These are phyloP conservation scores for Phytophthora podocarpi DNA, from an alignment of 352 stramenopile genomes.

Conservation along the genomic window DNA sequence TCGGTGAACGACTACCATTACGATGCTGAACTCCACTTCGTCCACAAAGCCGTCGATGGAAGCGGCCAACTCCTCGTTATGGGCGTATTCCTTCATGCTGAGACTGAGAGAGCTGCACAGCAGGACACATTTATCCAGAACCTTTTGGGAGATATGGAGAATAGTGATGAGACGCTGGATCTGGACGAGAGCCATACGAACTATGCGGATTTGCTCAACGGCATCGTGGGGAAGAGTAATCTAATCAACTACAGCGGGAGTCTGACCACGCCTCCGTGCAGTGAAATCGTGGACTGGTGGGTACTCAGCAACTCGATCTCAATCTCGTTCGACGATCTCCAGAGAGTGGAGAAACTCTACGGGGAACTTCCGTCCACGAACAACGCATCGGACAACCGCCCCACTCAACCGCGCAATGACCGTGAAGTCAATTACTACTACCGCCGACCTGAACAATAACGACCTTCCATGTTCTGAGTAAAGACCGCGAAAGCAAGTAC, in stretches of 20 bases:
- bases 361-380: slow-evolving; percentile 38
- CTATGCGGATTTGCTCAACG: slow-evolving; percentile 63
- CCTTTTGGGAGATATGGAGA: slow-evolving; percentile 47
- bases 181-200: slow-evolving; percentile 44
- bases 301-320: slow-evolving; percentile 58
- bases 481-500: no score
- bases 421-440: slow-evolving; percentile 58
- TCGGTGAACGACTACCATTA: slow-evolving; percentile 51
- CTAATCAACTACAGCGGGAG: slow-evolving; percentile 75
- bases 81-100: slow-evolving; percentile 46
- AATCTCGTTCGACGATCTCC: slow-evolving; percentile 44
- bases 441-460: no score
- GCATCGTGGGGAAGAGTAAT: slow-evolving; percentile 51
- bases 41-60: slow-evolving; percentile 44
- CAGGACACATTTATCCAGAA: slow-evolving; percentile 56
- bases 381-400: slow-evolving; percentile 50
- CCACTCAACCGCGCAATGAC: slow-evolving; percentile 54
- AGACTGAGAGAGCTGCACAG: slow-evolving; percentile 28
- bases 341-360: slow-evolving; percentile 42
- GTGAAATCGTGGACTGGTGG: slow-evolving; percentile 66
- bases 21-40: slow-evolving; percentile 54
- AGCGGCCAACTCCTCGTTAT: slow-evolving; percentile 39
- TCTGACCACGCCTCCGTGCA: slow-evolving; percentile 65
- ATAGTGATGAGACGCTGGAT: slow-evolving; percentile 37
- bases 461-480: no score